These are phyloP conservation scores for Talaromyces sp. DNA, from an alignment of 2,329 filamentous ascomycete species.

Conservation along the genomic window DNA sequence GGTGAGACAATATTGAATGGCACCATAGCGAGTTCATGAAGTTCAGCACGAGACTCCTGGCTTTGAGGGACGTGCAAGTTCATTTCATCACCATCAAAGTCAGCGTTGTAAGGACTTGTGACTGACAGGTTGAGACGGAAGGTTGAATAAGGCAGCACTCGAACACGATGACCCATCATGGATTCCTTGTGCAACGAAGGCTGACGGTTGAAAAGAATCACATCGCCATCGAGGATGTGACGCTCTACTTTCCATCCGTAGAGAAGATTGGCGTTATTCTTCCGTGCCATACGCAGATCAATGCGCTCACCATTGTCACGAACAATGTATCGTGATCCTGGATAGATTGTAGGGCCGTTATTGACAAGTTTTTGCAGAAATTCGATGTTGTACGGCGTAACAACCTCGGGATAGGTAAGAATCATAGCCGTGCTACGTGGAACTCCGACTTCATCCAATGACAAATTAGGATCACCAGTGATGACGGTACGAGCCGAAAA, in stretches of 20 bases:
- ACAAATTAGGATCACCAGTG: constrained; percentile 85
- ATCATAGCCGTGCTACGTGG: constrained; percentile 88
- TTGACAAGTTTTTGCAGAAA: constrained; percentile 84
- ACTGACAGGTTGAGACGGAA: constrained; percentile 97
- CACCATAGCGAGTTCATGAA: constrained; percentile 94
- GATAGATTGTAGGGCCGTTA: constrained; percentile 91
- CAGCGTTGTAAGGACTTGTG: constrained; percentile 97
- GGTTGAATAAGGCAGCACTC: constrained; percentile 98
- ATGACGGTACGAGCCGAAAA: constrained; percentile 99
- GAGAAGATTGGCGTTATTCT: constrained; percentile 65
- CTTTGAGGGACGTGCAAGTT: constrained; percentile 98
- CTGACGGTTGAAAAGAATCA: constrained; percentile 99
- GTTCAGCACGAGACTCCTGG: constrained; percentile 91
- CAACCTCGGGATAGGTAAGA: constrained; percentile 92
- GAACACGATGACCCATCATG: constrained; percentile 98
- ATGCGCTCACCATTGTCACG: constrained; percentile 90
- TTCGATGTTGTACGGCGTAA: constrained; percentile 96
- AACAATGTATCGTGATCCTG: constrained; percentile 94
- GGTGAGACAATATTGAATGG: constrained; percentile 97
- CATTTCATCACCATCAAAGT: constrained; percentile 99
- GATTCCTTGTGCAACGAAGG: constrained; percentile 99
- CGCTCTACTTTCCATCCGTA: constrained; percentile 99
- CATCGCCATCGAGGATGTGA: constrained; percentile 92
- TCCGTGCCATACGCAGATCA: constrained; percentile 88
- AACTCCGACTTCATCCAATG: constrained; percentile 94